Base-by-base conservation (phyloP, 1,139 yeast genomes). In the Hansenula sp. region DNA sequence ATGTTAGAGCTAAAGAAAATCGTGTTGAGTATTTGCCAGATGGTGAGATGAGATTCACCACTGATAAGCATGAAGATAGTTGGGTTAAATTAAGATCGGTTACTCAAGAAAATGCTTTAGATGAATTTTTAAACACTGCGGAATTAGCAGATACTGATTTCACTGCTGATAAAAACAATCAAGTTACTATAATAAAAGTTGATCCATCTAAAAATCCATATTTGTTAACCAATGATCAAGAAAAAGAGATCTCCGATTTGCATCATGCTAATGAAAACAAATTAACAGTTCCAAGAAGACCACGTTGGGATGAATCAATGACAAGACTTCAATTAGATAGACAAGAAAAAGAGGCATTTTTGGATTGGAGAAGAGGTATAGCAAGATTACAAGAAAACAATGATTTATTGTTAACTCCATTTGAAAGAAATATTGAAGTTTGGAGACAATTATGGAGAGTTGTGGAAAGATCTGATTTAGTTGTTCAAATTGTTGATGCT, bases 381-480 rank as follows among this genome's bases (percentile, higher is more conserved):
- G 99, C 99, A 0, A 67, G 76, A 38, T 72, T 94, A 47, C 94
- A 94, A 49, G 96, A 93, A 61, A 79, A 78, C 52, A 63, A 69
- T 44, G 96, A 93, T 62, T 71, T 94, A 56, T 71, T 91, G 50
- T 74, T 94, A 63, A 94, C 99, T 0, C 99, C 99, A 2, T 94
- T 93, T 62, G 99, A 94, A 69, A 79, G 99, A 67, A 94, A 94
- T 62, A 74, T 94, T 54, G 97, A 93, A 71, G 98, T 94, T 48
- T 94, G 99, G 99, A 82, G 94, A 63, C 99, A 94, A 67, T 71
- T 94, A 54, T 94, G 99, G 99, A 77, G 99, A 68, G 99, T 94
- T 42, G 89, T 91, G 16, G 99, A 94, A 64, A 78, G 99, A 61
- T 86, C 94, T 40, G 97, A 93, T 65, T 74, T 94, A 57, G 80